Conservation (phyloP, 495 filamentous ascomycete species). For the Tricharina praecox region DNA sequence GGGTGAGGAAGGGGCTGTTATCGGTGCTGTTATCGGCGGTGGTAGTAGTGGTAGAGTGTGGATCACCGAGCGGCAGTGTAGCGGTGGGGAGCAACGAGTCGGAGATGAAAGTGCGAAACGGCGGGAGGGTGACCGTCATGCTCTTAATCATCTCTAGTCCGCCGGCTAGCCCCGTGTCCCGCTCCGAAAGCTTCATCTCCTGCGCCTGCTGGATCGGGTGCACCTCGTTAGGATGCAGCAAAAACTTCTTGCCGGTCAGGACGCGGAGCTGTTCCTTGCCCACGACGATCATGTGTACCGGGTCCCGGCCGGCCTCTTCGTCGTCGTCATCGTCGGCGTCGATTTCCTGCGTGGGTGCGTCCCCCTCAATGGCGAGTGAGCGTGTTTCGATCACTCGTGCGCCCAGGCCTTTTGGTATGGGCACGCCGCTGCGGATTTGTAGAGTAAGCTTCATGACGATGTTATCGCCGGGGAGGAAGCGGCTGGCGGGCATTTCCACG, state of each 20-base stretch:
- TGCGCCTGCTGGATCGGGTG: not conserved
- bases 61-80: conserved; percentile 21
- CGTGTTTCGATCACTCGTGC: conserved; percentile 19
- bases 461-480: conserved; percentile 23
- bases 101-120: conserved; percentile 23
- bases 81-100: conserved; percentile 22
- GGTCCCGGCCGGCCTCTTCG: conserved; percentile 11
- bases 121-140: conserved; percentile 17
- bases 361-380: conserved; percentile 7
- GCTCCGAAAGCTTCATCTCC: too few species aligned
- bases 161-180: not conserved
- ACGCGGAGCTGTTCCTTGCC: conserved; percentile 19
- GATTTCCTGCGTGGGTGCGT: not conserved
- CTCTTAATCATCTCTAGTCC: conserved; percentile 17
- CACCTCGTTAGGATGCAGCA: conserved; percentile 10
- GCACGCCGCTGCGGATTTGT: conserved; percentile 8
- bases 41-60: not conserved
- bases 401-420: conserved; percentile 20
- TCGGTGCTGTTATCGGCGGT: not conserved
- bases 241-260: conserved; percentile 15
- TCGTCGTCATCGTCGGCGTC: conserved; percentile 3
- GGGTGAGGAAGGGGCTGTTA: too few species aligned
- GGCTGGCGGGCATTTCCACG: conserved; percentile 21
- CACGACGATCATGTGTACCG: conserved; percentile 9
- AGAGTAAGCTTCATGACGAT: conserved; percentile 16